Conservation (phyloP, 345 rosid species). For the Salix viminalis region DNA sequence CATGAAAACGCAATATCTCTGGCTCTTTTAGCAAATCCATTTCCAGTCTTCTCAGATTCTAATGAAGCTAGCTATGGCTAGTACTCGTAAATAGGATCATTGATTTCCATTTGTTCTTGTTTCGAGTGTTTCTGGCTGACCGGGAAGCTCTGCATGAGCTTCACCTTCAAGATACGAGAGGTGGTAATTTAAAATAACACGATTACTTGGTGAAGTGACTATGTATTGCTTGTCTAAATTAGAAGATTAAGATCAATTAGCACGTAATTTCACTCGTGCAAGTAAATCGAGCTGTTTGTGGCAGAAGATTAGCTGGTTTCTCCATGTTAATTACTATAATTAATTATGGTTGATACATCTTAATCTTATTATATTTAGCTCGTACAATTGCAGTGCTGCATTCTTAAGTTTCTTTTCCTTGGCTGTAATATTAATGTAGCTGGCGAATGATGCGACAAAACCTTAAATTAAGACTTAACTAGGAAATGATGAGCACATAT, state of each 20-base stretch:
- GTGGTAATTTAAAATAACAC: neutral
- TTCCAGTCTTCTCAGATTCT: neutral
- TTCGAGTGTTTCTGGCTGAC: neutral
- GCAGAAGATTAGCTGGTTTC: neutral
- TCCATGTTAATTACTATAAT: neutral
- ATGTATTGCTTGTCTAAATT: neutral
- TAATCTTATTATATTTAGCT: neutral
- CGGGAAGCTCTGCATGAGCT: neutral
- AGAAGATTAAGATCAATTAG: neutral
- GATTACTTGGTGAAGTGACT: conserved; percentile 6
- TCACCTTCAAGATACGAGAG: neutral
- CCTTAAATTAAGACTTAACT: neutral
- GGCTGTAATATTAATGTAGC: neutral
- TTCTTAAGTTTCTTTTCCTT: neutral
- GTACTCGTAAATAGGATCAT: neutral
- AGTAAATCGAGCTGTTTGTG: neutral
- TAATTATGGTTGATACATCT: neutral
- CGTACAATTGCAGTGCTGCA: neutral
- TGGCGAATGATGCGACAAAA: neutral
- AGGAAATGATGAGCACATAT: neutral
- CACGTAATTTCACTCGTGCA: neutral
- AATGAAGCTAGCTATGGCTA: neutral
- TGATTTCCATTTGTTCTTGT: neutral
- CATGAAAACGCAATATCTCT: neutral
- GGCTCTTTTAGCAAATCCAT: neutral